Conservation (phyloP, 176 grass and related monocot species). For the Otatea glauca region DNA sequence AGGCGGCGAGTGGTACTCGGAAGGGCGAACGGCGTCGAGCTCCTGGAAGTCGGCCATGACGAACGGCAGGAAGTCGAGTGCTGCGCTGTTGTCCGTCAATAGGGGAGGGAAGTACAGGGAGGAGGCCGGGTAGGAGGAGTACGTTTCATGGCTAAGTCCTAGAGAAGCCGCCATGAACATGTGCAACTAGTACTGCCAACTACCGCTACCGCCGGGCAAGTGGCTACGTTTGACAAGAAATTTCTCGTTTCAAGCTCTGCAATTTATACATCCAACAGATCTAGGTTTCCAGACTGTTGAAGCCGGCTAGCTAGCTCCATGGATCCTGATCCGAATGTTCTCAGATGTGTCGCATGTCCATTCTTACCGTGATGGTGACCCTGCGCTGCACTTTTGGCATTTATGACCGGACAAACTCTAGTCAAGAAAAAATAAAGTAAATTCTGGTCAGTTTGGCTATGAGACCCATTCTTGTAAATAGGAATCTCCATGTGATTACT, state of each 20-base stretch:
- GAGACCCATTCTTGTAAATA: too few species aligned
- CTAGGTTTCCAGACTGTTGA: not conserved
- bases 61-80: not conserved
- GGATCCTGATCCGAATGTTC: constrained; percentile 45
- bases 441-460: not conserved
- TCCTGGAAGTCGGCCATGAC: not conserved
- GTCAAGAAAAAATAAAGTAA: not conserved
- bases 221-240: constrained; percentile 28
- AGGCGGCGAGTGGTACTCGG: constrained; percentile 10
- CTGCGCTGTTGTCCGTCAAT: not conserved
- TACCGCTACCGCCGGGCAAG: not conserved
- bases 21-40: not conserved
- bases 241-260: constrained; percentile 23
- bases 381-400: constrained; percentile 31
- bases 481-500: too few species aligned
- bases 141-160: constrained; percentile 35
- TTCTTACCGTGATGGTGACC: not conserved
- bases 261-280: constrained; percentile 39
- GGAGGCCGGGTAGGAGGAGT: not conserved
- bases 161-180: constrained; percentile 49
- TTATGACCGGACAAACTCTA: not conserved
- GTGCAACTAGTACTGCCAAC: not conserved
- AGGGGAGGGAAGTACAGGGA: constrained; percentile 17
- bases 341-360: constrained; percentile 39
- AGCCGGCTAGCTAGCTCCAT: not conserved